A percentile compares a stretch with the other conserved stretches of the same genome.
Evolutionary conservation across 2,329 filamentous ascomycete species (phyloP).

Genomic region (Trichoderma brevicompactum): DNA sequence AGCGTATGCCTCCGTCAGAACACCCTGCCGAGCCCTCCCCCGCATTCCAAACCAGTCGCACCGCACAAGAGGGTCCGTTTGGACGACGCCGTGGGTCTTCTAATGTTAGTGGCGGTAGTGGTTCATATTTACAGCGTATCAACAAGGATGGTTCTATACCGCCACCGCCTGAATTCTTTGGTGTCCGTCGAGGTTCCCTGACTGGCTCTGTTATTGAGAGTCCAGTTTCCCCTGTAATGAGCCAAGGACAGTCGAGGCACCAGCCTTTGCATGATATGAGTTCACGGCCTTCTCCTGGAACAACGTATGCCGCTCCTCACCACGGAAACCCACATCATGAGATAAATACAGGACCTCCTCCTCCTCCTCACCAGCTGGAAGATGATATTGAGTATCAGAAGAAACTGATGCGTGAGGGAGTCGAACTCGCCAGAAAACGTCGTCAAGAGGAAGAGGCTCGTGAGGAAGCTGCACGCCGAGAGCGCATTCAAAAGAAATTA

Average conservation of each 20-base stretch:
- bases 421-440: slow-evolving; percentile 71
- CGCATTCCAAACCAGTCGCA: slow-evolving; percentile 80
- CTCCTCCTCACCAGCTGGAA: slow-evolving; percentile 45
- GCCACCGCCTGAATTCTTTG: slow-evolving; percentile 50
- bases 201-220: slow-evolving; percentile 54
- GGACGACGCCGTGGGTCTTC: slow-evolving; percentile 83
- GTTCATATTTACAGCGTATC: slow-evolving; percentile 65
- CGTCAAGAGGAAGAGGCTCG: slow-evolving; percentile 69
- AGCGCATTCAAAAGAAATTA: slow-evolving; percentile 73
- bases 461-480: slow-evolving; percentile 73
- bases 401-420: slow-evolving; percentile 73
- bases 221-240: slow-evolving; percentile 50
- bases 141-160: slow-evolving; percentile 48
- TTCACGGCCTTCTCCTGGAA: slow-evolving; percentile 50
- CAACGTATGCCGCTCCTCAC: slow-evolving; percentile 48
- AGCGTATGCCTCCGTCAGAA: slow-evolving; percentile 69
- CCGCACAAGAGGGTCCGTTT: slow-evolving; percentile 69
- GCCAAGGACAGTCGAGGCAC: slow-evolving; percentile 37
- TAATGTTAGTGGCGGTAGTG: slow-evolving; percentile 86
- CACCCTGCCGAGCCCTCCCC: slow-evolving; percentile 80
- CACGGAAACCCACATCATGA: slow-evolving; percentile 37
- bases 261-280: slow-evolving; percentile 37
- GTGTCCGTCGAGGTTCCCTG: slow-evolving; percentile 54
- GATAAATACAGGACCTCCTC: slow-evolving; percentile 39
- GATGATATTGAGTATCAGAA: slow-evolving; percentile 67